Evolutionary conservation across 2,329 filamentous ascomycete genomes (phyloP).

Genomic region (Cadophora gregata): DNA sequence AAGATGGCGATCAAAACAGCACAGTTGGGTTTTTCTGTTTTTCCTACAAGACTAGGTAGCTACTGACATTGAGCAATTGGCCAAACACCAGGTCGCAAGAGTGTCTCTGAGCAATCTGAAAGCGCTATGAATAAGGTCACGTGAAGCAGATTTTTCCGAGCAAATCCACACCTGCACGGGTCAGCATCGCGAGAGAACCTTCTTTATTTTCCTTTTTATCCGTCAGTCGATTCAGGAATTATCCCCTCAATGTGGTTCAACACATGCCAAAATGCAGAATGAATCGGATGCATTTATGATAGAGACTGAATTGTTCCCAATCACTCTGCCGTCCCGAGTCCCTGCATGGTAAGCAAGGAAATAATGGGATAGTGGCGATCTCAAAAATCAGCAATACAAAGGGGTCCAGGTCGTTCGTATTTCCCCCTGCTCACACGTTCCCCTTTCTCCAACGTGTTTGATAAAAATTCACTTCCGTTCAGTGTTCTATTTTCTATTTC

Average conservation of each 20-base stretch:
- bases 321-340: background rate
- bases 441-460: background rate
- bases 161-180: no score
- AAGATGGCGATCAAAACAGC: no score
- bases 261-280: background rate
- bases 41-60: no score
- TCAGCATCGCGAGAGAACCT: no score
- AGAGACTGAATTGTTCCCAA: background rate
- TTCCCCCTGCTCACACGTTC: background rate
- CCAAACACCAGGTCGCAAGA: no score
- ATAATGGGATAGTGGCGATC: background rate
- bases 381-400: background rate
- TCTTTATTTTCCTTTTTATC: no score
- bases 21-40: no score
- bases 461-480: background rate
- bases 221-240: no score
- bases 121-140: background rate
- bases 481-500: background rate
- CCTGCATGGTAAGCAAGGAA: background rate
- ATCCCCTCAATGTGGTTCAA: no score
- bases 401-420: background rate
- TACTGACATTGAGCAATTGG: no score
- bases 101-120: background rate
- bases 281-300: background rate
- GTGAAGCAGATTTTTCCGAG: background rate